Evolutionary conservation across 148 eudicot genomes (phyloP), one percentile per base, ranked within the genome.

Genomic region (Dysphania ambrosioides): DNA sequence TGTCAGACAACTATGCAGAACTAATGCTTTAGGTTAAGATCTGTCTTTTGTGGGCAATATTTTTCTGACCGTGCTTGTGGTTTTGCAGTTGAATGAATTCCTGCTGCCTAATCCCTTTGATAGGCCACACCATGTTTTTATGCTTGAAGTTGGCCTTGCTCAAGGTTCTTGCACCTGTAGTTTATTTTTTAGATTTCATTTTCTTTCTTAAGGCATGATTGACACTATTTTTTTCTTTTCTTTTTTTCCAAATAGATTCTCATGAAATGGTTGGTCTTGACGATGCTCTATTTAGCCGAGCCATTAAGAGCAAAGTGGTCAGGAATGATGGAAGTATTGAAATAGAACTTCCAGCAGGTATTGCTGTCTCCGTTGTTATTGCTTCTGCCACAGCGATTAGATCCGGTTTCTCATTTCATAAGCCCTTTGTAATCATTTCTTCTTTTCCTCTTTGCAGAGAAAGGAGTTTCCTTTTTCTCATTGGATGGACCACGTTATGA

Each of bases 31-130:
- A 29, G 21, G 3, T 57, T 31, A 8, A 23, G 9, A 31, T 31
- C 41, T 16, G 42, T 72, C 18, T 3, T 72, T 11, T 67, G 12
- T 27, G 12, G 49, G 30, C 36, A 56, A 30, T n/a, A 10, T 71
- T 26, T 56, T 16, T 47, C 53, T 78, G 38, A 70, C 31, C 21
- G 36, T 51, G 38, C 59, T 62, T 79, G 61, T 72, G 70, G 8
- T 35, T 64, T 66, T 82, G 85, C 97, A 96, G 99, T 78, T 96
- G 76, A 92, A 92, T 79, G 86, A 87, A 84, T 77, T 95, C 76
- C 89, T 95, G 40, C 74, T 78, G 82, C 97, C 97, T 55, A 92
- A 92, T 86, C 99, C 97, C 68, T 95, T 95, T 85, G 86, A 87
- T 84, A 89, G 94, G 79, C 97, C 99, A 72, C 96, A 82, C 59